phyloP scores from a whole-genome alignment of 1,284 basidiomycete species.

The Ceratobasidium sp. region DNA sequence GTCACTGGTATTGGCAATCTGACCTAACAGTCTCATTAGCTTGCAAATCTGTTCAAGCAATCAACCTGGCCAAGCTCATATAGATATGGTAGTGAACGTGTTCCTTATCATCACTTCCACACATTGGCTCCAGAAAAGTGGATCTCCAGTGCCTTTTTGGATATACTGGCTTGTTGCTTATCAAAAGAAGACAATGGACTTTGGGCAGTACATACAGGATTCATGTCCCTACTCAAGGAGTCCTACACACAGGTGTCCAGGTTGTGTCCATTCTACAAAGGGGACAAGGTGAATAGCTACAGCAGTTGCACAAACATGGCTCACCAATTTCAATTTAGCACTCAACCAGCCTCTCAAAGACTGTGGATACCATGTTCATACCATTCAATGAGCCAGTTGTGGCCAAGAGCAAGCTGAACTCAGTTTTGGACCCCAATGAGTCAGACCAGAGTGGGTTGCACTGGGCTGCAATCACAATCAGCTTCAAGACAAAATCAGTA shows the following conservation, averaged over 20 bases:
- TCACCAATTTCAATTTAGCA: too few species aligned
- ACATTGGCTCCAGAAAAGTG: not conserved
- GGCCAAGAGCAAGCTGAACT: too few species aligned
- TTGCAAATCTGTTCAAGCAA: not conserved
- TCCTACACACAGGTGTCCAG: not conserved
- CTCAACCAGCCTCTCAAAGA: too few species aligned
- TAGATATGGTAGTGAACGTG: not conserved
- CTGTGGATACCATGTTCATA: too few species aligned
- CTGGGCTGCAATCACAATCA: too few species aligned
- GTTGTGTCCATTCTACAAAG: not conserved
- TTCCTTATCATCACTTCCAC: not conserved
- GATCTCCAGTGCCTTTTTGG: not conserved
- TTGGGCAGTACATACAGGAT: not conserved
- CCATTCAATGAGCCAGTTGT: too few species aligned
- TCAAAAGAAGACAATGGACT: not conserved
- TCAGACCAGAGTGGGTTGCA: too few species aligned
- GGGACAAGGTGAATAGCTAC: not conserved
- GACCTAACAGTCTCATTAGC: too few species aligned
- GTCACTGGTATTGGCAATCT: too few species aligned
- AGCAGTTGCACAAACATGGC: too few species aligned
- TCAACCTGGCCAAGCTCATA: not conserved
- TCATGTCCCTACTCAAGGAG: not conserved
- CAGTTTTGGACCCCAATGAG: too few species aligned
- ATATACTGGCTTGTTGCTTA: not conserved
- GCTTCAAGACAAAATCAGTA: too few species aligned